Evolutionary conservation across 176 grass and related monocot species (phyloP).

Genomic region (Ensete ventricosum): DNA sequence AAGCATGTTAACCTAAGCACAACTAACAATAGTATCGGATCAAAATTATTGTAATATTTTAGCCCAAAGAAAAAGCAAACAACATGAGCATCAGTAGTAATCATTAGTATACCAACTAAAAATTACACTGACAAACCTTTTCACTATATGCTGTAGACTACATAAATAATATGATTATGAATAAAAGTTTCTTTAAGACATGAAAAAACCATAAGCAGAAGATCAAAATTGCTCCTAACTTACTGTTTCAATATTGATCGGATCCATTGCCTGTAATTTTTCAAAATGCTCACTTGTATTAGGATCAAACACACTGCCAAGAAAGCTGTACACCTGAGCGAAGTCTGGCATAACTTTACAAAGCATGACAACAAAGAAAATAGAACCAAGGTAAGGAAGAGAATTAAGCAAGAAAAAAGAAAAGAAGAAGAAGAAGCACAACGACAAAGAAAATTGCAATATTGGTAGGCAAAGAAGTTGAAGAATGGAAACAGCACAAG

Average conservation of each 20-base stretch:
- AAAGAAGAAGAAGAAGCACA: background rate
- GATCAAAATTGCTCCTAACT: background rate
- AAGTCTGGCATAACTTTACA: constrained; percentile 63
- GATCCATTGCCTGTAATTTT: constrained; percentile 68
- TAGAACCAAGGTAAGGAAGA: constrained; percentile 16
- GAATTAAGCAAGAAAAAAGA: background rate
- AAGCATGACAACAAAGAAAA: constrained; percentile 20
- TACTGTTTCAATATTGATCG: constrained; percentile 83
- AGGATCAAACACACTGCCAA: constrained; percentile 86
- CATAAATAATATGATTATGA: background rate
- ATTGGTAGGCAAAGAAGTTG: background rate
- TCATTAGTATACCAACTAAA: background rate
- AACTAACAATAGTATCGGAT: no score
- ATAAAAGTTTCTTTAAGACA: background rate
- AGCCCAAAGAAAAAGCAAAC: background rate
- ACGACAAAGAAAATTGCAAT: background rate
- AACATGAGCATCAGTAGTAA: background rate
- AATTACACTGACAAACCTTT: background rate
- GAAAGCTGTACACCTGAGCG: constrained; percentile 69
- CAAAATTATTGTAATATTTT: no score
- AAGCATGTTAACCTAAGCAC: no score
- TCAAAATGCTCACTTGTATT: constrained; percentile 57
- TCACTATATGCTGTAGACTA: background rate
- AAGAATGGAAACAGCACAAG: background rate
- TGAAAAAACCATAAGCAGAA: background rate